Evolutionary conservation across 2,329 filamentous ascomycete genomes (phyloP), one percentile per base, ranked within the genome.

Genomic region (Sporothrix euskadiensis): DNA sequence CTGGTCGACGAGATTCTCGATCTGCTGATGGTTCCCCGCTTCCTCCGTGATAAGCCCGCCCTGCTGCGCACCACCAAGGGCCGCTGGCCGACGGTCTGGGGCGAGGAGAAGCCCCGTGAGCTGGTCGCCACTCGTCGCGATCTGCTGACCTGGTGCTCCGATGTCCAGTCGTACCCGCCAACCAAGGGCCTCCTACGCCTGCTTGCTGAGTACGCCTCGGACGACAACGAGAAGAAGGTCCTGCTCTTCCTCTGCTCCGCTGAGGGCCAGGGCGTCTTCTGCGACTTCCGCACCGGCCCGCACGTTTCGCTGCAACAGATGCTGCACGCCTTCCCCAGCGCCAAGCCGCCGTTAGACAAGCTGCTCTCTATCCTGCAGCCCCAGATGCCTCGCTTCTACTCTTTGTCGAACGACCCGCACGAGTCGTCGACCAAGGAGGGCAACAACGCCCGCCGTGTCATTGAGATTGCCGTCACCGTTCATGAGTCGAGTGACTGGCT

Each of bases 371-470:
- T 92, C 59, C 88, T 98, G 71, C 92, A 92, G 78, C 92, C 93
- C 68, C 87, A 98, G 70, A 98, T 98, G 95, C 96, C 96, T 2
- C 92, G 96, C 74, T 99, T 99, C 85, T 99, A 99, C 84, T 98
- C 95, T 4, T 89, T 99, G 16, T 98, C 94, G 71, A 98, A 97
- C 81, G 96, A 99, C 79, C 96, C 96, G 0, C 93, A 96, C 76
- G 90, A 97, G 77, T 87, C 87, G 8, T 92, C 47, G 3, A 52
- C 69, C n/a, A 87, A 66, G 59, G 88, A 89, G 75, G 91, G 92
- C 76, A 88, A 89, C 54, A 88, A 91, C 76, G 88, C 88, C 77
- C 92, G 92, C 76, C 92, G 94, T 41, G 84, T 98, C 74, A 91
- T 99, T 78, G 96, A 98, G 83, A 92, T 98, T 79, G 96, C 96